Conservation (phyloP, 371 early-diverging fungal species). For the Mucor indicus region DNA sequence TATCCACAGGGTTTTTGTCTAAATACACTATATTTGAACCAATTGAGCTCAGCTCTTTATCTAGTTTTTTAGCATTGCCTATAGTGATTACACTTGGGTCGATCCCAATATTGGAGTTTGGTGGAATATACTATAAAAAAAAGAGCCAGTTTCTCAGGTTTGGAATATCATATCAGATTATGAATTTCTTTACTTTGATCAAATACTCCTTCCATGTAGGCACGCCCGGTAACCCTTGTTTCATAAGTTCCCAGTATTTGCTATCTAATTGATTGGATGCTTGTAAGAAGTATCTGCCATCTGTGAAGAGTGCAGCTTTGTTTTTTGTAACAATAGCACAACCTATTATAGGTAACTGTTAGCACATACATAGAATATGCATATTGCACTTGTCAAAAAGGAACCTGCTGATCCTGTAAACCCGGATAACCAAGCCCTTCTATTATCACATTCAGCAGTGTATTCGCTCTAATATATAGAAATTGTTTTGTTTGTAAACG, state of each 20-base stretch:
- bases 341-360: too few species aligned
- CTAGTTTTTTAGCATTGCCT: slow-evolving; percentile 5
- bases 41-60: slow-evolving; percentile 1
- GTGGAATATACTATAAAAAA: slow-evolving; percentile 57
- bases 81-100: slow-evolving; percentile 76
- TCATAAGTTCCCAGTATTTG: slow-evolving; percentile 90
- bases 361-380: too few species aligned
- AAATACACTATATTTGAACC: slow-evolving; percentile 53
- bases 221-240: slow-evolving; percentile 80
- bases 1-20: slow-evolving; percentile 73
- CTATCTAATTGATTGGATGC: slow-evolving; percentile 86
- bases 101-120: slow-evolving; percentile 69
- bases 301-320: slow-evolving; percentile 91
- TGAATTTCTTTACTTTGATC: too few species aligned
- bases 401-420: slow-evolving; percentile 97
- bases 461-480: slow-evolving; percentile 86
- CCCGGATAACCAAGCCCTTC: slow-evolving; percentile 87
- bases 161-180: too few species aligned
- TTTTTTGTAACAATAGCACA: slow-evolving; percentile 75
- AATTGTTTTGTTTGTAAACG: not conserved
- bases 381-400: too few species aligned
- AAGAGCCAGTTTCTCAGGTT: too few species aligned
- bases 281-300: slow-evolving; percentile 98
- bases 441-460: slow-evolving; percentile 82
- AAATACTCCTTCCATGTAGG: slow-evolving; percentile 89